Evolutionary conservation across 768 basidiomycete species (phyloP).

Genomic region (Pleurotus platypus): DNA sequence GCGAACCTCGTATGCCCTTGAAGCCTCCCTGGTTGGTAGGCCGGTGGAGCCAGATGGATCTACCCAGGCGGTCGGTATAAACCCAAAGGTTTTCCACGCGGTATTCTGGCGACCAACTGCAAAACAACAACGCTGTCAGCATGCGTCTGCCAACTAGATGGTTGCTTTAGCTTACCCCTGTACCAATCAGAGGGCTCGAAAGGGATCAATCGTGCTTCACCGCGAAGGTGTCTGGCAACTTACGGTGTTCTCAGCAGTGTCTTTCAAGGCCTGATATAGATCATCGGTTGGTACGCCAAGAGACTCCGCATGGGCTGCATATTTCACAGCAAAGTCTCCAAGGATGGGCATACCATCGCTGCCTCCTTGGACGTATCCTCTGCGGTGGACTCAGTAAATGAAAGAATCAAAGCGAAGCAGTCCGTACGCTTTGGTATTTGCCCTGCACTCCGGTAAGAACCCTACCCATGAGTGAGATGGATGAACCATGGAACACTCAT

Average conservation of each 20-base stretch:
- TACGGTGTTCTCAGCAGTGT: slow-evolving; percentile 50
- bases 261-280: slow-evolving; percentile 45
- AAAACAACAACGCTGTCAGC: background rate
- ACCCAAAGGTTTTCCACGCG: slow-evolving; percentile 47
- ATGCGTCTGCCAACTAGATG: background rate
- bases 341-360: slow-evolving; percentile 50
- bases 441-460: slow-evolving; percentile 46
- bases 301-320: slow-evolving; percentile 27
- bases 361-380: slow-evolving; percentile 48
- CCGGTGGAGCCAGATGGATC: slow-evolving; percentile 46
- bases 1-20: slow-evolving; percentile 40
- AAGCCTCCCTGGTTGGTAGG: slow-evolving; percentile 46
- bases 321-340: slow-evolving; percentile 49
- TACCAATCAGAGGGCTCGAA: slow-evolving; percentile 46
- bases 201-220: background rate
- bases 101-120: slow-evolving; percentile 48
- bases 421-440: slow-evolving; percentile 42
- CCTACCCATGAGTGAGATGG: slow-evolving; percentile 21
- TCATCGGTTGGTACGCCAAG: slow-evolving; percentile 43
- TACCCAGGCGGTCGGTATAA: slow-evolving; percentile 45
- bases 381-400: slow-evolving; percentile 8
- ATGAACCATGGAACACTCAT: background rate
- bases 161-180: slow-evolving; percentile 22
- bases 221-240: slow-evolving; percentile 9
- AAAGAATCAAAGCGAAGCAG: background rate